These are phyloP conservation scores for Epichloe sylvatica DNA, from an alignment of 2,329 filamentous ascomycete species.

Conservation along the genomic window DNA sequence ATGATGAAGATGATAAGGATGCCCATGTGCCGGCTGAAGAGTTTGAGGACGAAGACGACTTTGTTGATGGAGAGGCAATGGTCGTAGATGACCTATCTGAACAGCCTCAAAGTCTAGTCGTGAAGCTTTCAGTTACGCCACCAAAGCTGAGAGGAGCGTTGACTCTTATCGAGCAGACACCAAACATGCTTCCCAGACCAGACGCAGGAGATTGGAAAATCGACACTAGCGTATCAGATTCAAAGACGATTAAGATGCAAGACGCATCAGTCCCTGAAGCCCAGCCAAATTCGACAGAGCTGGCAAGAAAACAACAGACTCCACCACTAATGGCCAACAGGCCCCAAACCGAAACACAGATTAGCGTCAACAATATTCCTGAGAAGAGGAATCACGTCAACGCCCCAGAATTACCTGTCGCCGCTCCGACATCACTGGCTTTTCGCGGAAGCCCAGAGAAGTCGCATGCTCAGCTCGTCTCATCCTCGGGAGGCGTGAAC, in stretches of 20 bases:
- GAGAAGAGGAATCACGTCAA: not conserved
- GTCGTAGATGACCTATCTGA: slow-evolving; percentile 39
- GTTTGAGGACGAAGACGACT: slow-evolving; percentile 43
- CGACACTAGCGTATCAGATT: slow-evolving; percentile 7
- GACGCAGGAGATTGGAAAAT: slow-evolving; percentile 10
- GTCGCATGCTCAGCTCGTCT: slow-evolving; percentile 20
- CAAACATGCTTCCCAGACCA: slow-evolving; percentile 12
- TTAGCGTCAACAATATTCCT: slow-evolving; percentile 8
- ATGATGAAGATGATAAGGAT: slow-evolving; percentile 57
- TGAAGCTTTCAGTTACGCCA: slow-evolving; percentile 50
- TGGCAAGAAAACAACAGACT: not conserved
- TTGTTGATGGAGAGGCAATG: slow-evolving; percentile 43
- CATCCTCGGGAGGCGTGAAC: slow-evolving; percentile 19
- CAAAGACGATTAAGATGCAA: slow-evolving; percentile 13
- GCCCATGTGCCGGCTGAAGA: slow-evolving; percentile 47
- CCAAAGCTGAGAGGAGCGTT: slow-evolving; percentile 23
- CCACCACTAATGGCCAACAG: not conserved
- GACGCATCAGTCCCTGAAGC: slow-evolving; percentile 10
- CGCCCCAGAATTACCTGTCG: slow-evolving; percentile 16
- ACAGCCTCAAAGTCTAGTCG: slow-evolving; percentile 49
- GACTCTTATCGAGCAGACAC: slow-evolving; percentile 10
- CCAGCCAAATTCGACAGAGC: not conserved
- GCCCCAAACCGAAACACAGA: not conserved
- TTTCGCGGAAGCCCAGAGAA: slow-evolving; percentile 51
- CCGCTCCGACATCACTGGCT: slow-evolving; percentile 34